phyloP scores from a whole-genome alignment of 2,329 filamentous ascomycete species.

The Paecilomyces fulvus region DNA sequence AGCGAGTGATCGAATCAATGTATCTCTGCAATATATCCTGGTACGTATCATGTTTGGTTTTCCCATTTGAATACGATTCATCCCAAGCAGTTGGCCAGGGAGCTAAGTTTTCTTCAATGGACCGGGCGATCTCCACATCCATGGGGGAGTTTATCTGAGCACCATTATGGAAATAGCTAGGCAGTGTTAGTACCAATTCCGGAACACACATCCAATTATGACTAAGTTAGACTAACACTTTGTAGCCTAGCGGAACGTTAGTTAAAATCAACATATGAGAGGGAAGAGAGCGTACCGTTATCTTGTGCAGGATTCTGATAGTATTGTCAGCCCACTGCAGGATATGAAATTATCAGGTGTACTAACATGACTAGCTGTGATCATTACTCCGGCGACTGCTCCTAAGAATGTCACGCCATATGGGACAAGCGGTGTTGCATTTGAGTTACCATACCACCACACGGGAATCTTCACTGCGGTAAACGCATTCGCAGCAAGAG shows the following conservation, averaged over 20 bases:
- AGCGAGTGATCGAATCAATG: conserved; percentile 20
- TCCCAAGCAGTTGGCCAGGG: conserved; percentile 39
- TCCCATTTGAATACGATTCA: conserved; percentile 38
- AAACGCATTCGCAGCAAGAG: conserved; percentile 52
- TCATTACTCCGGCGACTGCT: conserved; percentile 55
- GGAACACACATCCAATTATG: not conserved
- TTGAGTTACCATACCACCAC: conserved; percentile 48
- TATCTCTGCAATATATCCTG: conserved; percentile 21
- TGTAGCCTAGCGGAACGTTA: conserved; percentile 42
- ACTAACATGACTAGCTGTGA: conserved; percentile 53
- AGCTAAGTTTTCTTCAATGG: conserved; percentile 48
- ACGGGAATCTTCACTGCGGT: conserved; percentile 50
- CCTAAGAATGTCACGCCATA: conserved; percentile 48
- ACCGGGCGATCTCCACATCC: conserved; percentile 49
- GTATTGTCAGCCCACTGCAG: conserved; percentile 2
- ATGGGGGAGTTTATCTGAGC: conserved; percentile 58
- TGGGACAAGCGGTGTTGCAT: conserved; percentile 55
- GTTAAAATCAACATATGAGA: not conserved
- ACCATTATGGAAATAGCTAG: conserved; percentile 53
- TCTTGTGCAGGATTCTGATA: conserved; percentile 51
- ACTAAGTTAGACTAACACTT: conserved; percentile 38
- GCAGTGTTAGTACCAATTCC: conserved; percentile 13
- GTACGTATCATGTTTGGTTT: conserved; percentile 19
- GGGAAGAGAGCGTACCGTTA: conserved; percentile 39
- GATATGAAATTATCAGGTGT: not conserved